A percentile compares a stretch with the other conserved stretches of the same genome.
Evolutionary conservation across 495 filamentous ascomycete species (phyloP).

Genomic region (Penicillium dipodomyicola): DNA sequence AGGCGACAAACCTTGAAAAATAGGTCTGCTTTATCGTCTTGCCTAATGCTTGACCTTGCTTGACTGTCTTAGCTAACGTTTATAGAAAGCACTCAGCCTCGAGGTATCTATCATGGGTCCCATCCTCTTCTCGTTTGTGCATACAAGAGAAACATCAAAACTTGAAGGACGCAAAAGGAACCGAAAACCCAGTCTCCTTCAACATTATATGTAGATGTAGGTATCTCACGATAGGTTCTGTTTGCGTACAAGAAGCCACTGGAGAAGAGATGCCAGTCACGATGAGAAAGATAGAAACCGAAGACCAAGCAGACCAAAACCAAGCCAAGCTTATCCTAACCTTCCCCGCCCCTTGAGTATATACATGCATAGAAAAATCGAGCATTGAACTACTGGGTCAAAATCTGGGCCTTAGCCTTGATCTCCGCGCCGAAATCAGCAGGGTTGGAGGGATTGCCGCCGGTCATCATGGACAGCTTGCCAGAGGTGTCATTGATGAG

Average conservation of each 20-base stretch:
- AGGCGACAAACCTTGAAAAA: background rate
- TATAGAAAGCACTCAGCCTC: background rate
- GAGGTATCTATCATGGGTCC: background rate
- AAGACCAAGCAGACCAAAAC: background rate
- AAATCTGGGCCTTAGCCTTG: slow-evolving; percentile 18
- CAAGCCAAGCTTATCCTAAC: background rate
- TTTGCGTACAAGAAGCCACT: background rate
- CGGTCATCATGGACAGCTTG: slow-evolving; percentile 27
- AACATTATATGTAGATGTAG: background rate
- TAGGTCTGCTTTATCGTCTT: background rate
- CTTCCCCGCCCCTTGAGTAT: background rate
- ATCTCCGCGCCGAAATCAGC: slow-evolving; percentile 33
- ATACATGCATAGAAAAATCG: background rate
- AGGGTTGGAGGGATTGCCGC: slow-evolving; percentile 22
- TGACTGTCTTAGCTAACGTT: background rate
- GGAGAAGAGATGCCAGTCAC: background rate
- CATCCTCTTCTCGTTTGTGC: background rate
- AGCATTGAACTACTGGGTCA: slow-evolving; percentile 9
- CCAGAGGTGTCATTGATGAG: slow-evolving; percentile 31
- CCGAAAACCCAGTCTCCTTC: background rate
- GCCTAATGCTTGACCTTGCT: background rate
- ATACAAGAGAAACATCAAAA: background rate
- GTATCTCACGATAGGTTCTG: background rate
- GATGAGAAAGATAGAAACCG: background rate
- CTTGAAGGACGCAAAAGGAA: background rate